A percentile compares a stretch with the other conserved stretches of the same genome.
phyloP scores from a whole-genome alignment of 2,329 filamentous ascomycete genomes.

The Trichoderma koningii region DNA sequence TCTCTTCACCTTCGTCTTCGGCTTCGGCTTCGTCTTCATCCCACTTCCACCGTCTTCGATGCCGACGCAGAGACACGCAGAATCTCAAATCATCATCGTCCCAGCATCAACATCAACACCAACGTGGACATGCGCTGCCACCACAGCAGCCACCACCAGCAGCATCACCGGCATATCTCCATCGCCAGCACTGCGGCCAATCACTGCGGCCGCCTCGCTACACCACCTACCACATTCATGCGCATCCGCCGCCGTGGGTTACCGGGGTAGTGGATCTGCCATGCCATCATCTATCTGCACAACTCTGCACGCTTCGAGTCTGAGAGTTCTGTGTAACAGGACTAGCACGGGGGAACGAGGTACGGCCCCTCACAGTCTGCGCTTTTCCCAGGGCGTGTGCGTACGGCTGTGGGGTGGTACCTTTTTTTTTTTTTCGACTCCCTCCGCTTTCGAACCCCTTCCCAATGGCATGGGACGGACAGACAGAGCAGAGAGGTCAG shows the following conservation, averaged over 20 bases:
- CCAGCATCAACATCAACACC: neutral
- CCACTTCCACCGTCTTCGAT: neutral
- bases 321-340: too few relatives aligned
- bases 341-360: too few relatives aligned
- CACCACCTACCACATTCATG: slow-evolving; percentile 23
- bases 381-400: slow-evolving; percentile 2
- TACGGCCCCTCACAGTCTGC: slow-evolving; percentile 22
- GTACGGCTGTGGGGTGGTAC: slow-evolving; percentile 23
- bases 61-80: neutral
- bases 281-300: slow-evolving; percentile 23
- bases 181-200: too few relatives aligned
- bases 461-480: slow-evolving; percentile 21
- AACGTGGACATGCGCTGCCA: neutral
- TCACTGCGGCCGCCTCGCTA: slow-evolving; percentile 9
- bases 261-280: slow-evolving; percentile 30
- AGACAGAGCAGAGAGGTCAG: slow-evolving; percentile 10
- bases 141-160: neutral
- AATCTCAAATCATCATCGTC: slow-evolving; percentile 1
- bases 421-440: slow-evolving; percentile 19
- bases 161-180: neutral
- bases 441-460: slow-evolving; percentile 11
- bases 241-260: slow-evolving; percentile 25
- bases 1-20: neutral
- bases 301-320: slow-evolving; percentile 15
- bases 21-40: neutral